Percentiles rank a stretch among this genome's conserved stretches.
phyloP scores from a whole-genome alignment of 768 basidiomycete genomes.

The Daedaleopsis sinensis region DNA sequence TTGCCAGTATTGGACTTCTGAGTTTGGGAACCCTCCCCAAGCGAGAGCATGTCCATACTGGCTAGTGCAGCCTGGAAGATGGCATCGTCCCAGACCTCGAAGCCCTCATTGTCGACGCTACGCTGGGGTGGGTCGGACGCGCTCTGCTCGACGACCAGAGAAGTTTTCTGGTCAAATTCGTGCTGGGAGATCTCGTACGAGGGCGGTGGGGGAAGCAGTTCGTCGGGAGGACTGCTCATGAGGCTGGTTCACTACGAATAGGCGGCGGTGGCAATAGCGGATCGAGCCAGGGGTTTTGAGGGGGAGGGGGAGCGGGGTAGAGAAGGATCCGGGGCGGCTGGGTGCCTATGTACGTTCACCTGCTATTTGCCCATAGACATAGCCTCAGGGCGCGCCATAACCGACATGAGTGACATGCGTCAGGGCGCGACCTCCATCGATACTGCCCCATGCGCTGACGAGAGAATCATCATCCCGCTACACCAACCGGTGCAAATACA shows the following conservation, averaged over 20 bases:
- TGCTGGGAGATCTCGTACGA: slow-evolving; percentile 44
- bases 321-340: too few species aligned
- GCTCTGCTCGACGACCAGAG: slow-evolving; percentile 45
- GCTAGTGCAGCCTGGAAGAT: slow-evolving; percentile 38
- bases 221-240: slow-evolving; percentile 1
- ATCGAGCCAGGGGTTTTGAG: too few species aligned
- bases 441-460: not conserved
- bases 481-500: too few species aligned
- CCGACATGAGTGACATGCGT: not conserved
- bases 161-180: slow-evolving; percentile 55
- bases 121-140: slow-evolving; percentile 31
- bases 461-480: too few species aligned
- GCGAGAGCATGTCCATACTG: slow-evolving; percentile 10
- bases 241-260: not conserved
- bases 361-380: slow-evolving; percentile 4
- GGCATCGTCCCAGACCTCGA: slow-evolving; percentile 52
- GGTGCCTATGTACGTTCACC: too few species aligned
- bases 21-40: not conserved
- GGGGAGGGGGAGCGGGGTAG: too few species aligned
- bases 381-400: not conserved
- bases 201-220: slow-evolving; percentile 38
- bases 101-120: slow-evolving; percentile 37
- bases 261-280: too few species aligned
- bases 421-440: not conserved
- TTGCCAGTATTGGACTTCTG: not conserved